These are phyloP conservation scores for Jamesozyma gamospora DNA, from an alignment of 805 yeast genomes.

Conservation along the genomic window DNA sequence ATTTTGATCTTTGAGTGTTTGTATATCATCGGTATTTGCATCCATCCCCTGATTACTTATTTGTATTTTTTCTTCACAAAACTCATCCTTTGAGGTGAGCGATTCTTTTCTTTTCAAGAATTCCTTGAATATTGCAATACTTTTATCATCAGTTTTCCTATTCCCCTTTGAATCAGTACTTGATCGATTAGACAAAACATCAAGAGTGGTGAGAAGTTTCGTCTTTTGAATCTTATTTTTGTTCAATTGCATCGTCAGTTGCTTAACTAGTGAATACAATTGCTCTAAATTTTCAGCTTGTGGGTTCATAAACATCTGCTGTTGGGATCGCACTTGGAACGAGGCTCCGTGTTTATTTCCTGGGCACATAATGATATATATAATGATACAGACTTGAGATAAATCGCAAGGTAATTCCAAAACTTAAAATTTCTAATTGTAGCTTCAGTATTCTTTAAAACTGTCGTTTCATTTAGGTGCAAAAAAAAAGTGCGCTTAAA, in stretches of 20 bases:
- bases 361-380: no score
- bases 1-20: conserved; percentile 2
- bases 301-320: conserved; percentile 20
- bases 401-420: no score
- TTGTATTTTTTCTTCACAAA: no score
- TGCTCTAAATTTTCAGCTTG: conserved; percentile 22
- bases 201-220: conserved; percentile 12
- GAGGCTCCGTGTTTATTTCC: no score
- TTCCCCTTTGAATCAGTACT: conserved; percentile 6
- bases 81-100: no score
- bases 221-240: conserved; percentile 15
- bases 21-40: background rate
- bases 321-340: conserved; percentile 7
- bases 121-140: conserved; percentile 11
- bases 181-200: conserved; percentile 12
- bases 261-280: conserved; percentile 17
- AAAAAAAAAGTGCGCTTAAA: no score
- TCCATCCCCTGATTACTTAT: background rate
- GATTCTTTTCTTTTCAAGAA: conserved; percentile 8
- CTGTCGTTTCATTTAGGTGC: no score
- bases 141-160: conserved; percentile 4
- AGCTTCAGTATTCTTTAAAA: no score
- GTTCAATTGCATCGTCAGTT: conserved; percentile 11
- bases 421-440: no score
- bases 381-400: no score